Evolutionary conservation across 495 filamentous ascomycete species (phyloP), one percentile per base, ranked within the genome.

Genomic region (Penicillium antarcticum): DNA sequence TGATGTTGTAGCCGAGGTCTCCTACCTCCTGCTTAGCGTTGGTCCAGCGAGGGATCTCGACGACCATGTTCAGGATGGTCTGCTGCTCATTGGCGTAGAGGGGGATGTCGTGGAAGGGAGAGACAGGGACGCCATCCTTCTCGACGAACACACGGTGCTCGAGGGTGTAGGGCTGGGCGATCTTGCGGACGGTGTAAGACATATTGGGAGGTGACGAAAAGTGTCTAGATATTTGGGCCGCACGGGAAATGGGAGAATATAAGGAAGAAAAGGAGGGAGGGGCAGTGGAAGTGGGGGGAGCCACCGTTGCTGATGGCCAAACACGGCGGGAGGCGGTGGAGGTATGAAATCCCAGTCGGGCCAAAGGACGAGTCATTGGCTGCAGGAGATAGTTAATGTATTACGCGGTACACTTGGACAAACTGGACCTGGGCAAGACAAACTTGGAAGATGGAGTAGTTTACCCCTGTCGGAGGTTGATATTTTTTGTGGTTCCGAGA

Each of bases 21-120:
- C 67, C 47, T 77, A 95, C 92, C 87, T 98, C 94, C 73, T 91
- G 86, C 86, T 99, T 99, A 60, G 87, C 95, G 77, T 99, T 99
- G 70, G 92, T 96, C 95, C 95, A 99, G 75, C 95, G 84, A 38
- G 95, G 95, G 64, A 97, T 96, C 84, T 97, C 95, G 54, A 97
- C 95, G 44, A 99, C 75, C 95, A 99, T 99, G 84, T 99, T 99
- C 63, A 97, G 81, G 63, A 99, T 72, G 60, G 86, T 95, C 80
- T 95, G 80, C 77, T 95, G 85, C 67, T 85, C 75, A 68, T 99
- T 95, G 82, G 95, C 94, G 61, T 88, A 97, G 63, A 99, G 87
- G 35, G 95, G 95, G 51, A 99, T 89, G 62, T 99, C 95, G 82
- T 99, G 95, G 84, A 97, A 99, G 56, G 92, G 87, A 47, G 91